Evolutionary conservation across 495 filamentous ascomycete species (phyloP).

Genomic region (Barbatosphaeria neglecta): DNA sequence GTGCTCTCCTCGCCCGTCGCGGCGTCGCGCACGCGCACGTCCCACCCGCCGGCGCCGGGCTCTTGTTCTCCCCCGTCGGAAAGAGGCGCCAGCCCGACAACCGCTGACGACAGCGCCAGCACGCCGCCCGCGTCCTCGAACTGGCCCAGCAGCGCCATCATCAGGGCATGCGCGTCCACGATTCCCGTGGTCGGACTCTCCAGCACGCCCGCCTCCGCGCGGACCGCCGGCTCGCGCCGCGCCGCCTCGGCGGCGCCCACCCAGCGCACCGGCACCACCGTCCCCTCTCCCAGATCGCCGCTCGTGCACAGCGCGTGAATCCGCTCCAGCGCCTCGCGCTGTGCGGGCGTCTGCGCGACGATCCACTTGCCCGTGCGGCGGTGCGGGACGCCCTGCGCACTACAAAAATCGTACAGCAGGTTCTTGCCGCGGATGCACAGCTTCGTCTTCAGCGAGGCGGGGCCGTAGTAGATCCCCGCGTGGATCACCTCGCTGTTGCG

Average conservation of each 20-base stretch:
- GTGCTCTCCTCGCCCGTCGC: conserved; percentile 32
- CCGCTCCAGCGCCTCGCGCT: conserved; percentile 53
- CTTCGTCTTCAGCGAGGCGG: conserved; percentile 61
- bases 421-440: conserved; percentile 70
- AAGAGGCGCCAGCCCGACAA: conserved; percentile 47
- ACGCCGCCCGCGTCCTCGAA: conserved; percentile 72
- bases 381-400: conserved; percentile 52
- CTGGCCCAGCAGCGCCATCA: conserved; percentile 62
- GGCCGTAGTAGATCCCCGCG: conserved; percentile 86
- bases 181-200: conserved; percentile 83
- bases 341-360: conserved; percentile 65
- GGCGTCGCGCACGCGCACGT: conserved; percentile 29
- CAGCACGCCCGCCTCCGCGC: conserved; percentile 61
- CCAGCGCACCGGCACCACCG: conserved; percentile 70
- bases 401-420: conserved; percentile 72
- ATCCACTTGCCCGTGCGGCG: conserved; percentile 84
- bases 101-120: conserved; percentile 50
- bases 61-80: conserved; percentile 47
- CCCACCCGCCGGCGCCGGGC: conserved; percentile 35
- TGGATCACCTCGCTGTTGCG: conserved; percentile 97
- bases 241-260: conserved; percentile 48
- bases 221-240: conserved; percentile 59
- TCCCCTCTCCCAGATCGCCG: conserved; percentile 41
- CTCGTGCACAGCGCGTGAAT: conserved; percentile 56
- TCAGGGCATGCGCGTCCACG: conserved; percentile 73